Evolutionary conservation across 768 basidiomycete genomes (phyloP).

Genomic region (Hypholoma fasciculare): DNA sequence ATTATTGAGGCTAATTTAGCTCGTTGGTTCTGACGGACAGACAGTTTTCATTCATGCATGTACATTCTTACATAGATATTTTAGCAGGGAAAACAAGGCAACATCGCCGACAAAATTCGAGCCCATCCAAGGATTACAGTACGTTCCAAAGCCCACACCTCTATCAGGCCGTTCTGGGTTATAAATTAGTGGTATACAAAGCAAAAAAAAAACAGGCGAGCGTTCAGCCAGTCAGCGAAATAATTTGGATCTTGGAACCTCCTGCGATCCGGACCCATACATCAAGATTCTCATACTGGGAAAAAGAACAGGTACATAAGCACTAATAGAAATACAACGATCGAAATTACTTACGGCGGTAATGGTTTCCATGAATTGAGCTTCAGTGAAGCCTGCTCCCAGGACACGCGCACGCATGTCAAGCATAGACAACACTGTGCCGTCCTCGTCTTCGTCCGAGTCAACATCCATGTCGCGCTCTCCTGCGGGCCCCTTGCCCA

Average conservation of each 20-base stretch:
- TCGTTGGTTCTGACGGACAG: background rate
- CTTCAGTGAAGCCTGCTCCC: slow-evolving; percentile 88
- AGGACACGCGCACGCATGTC: slow-evolving; percentile 87
- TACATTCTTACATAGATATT: slow-evolving; percentile 14
- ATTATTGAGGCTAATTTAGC: slow-evolving; percentile 1
- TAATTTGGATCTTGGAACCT: slow-evolving; percentile 77
- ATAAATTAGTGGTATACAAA: slow-evolving; percentile 6
- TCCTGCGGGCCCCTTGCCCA: slow-evolving; percentile 71
- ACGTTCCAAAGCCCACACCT: background rate
- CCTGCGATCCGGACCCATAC: slow-evolving; percentile 84
- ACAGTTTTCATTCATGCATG: background rate
- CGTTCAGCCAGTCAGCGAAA: slow-evolving; percentile 24
- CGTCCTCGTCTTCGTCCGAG: slow-evolving; percentile 64
- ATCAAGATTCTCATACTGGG: slow-evolving; percentile 84
- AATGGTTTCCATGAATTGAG: slow-evolving; percentile 85
- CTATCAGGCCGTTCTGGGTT: background rate
- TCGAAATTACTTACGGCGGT: slow-evolving; percentile 53
- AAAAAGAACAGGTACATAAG: slow-evolving; percentile 10
- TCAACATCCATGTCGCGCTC: slow-evolving; percentile 72
- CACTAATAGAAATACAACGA: slow-evolving; percentile 5
- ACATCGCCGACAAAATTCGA: background rate
- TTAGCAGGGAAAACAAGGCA: slow-evolving; percentile 3
- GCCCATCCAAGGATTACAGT: background rate
- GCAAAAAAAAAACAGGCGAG: slow-evolving; percentile 1
- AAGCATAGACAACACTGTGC: slow-evolving; percentile 73